These are phyloP conservation scores for sorghum (Sorghum bicolor) DNA, from an alignment of 176 grass and related monocot species.

Conservation along the genomic window Sorghum_bicolor_NCBIv3 NC_012870.2:8961501-8962000, in stretches of 20 bases:
- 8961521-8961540: conserved; percentile 67
- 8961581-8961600: conserved; percentile 86
- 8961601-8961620: conserved; percentile 61
- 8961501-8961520: conserved; percentile 53
- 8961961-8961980: conserved; percentile 86
- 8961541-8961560: conserved; percentile 87
- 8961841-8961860: conserved; percentile 88
- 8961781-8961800: conserved; percentile 70
- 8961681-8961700: conserved; percentile 92
- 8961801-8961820: conserved; percentile 86
- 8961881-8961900: conserved; percentile 82
- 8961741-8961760: conserved; percentile 69
- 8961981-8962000: conserved; percentile 75
- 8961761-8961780: conserved; percentile 76
- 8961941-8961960: conserved; percentile 85
- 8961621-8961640: conserved; percentile 47
- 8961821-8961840: conserved; percentile 96
- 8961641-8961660: conserved; percentile 56
- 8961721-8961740: conserved; percentile 43
- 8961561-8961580: conserved; percentile 81
- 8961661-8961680: conserved; percentile 91
- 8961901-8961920: conserved; percentile 87
- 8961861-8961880: conserved; percentile 87
- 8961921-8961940: conserved; percentile 74
- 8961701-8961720: conserved; percentile 75